phyloP scores from a whole-genome alignment of 345 rosid genomes.

The Boechera divaricarpa region DNA sequence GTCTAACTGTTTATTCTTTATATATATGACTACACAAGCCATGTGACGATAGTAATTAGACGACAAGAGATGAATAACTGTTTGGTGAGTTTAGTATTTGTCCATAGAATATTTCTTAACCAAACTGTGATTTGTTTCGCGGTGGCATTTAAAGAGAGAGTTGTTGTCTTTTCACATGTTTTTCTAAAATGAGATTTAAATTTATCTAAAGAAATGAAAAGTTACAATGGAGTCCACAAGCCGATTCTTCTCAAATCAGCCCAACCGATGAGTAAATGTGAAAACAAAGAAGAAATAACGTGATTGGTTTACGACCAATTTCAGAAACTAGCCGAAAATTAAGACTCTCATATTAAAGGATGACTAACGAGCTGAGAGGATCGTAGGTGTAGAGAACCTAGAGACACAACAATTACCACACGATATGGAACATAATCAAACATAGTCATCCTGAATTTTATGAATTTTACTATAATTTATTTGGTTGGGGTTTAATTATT shows the following conservation, averaged over 20 bases:
- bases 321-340: not conserved
- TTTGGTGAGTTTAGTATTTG: not conserved
- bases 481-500: too few relatives aligned
- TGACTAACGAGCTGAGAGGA: not conserved
- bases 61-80: not conserved
- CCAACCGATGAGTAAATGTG: conserved; percentile 11
- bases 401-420: not conserved
- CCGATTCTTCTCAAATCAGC: not conserved
- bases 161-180: not conserved
- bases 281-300: not conserved
- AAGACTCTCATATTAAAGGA: not conserved
- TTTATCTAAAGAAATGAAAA: not conserved
- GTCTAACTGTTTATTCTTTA: too few relatives aligned
- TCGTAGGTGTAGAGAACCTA: too few relatives aligned
- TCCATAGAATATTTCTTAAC: not conserved
- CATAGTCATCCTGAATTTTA: too few relatives aligned
- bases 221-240: not conserved
- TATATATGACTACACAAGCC: not conserved
- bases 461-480: too few relatives aligned
- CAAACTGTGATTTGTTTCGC: conserved; percentile 9
- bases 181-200: not conserved
- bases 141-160: conserved; percentile 2
- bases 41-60: conserved; percentile 1
- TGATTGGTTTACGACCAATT: not conserved
- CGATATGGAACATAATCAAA: too few relatives aligned